Evolutionary conservation across 768 basidiomycete genomes (phyloP).

Genomic region (Suillus fuscotomentosus): DNA sequence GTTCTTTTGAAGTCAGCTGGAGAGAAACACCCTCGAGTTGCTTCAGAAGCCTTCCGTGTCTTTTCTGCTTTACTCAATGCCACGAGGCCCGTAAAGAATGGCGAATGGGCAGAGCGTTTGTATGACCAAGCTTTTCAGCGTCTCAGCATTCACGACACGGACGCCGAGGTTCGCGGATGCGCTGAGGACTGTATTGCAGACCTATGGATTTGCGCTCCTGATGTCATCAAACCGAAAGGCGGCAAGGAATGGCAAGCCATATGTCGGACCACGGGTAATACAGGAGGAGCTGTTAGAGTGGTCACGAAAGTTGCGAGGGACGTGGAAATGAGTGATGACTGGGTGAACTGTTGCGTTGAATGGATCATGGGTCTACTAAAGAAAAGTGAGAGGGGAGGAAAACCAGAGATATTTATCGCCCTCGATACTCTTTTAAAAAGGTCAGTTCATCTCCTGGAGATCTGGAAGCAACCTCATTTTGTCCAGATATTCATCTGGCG

Average conservation of each 20-base stretch:
- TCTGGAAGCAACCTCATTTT: constrained; percentile 12
- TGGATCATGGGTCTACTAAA: constrained; percentile 74
- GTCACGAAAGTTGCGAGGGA: constrained; percentile 82
- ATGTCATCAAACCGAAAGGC: constrained; percentile 59
- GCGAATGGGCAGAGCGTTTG: constrained; percentile 67
- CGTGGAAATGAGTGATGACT: constrained; percentile 66
- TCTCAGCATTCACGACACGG: constrained; percentile 79
- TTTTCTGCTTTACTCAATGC: constrained; percentile 82
- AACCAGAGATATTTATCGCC: constrained; percentile 76
- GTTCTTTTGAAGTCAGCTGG: constrained; percentile 70
- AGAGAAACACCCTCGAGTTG: constrained; percentile 88
- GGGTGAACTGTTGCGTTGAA: constrained; percentile 79
- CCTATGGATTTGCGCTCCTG: constrained; percentile 84
- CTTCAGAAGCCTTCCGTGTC: constrained; percentile 83
- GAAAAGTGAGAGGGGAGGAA: constrained; percentile 77
- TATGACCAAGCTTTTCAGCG: constrained; percentile 74
- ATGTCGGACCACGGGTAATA: constrained; percentile 66
- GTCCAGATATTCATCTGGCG: constrained; percentile 41
- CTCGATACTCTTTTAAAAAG: constrained; percentile 70
- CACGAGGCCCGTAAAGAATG: constrained; percentile 63
- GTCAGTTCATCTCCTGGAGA: constrained; percentile 34
- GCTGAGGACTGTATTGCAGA: constrained; percentile 85
- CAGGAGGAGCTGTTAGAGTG: constrained; percentile 75
- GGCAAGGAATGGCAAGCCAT: constrained; percentile 81
- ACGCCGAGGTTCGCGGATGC: constrained; percentile 82